A percentile compares a stretch with the other conserved stretches of the same genome.
These are phyloP conservation scores for Globisporangium okanoganense DNA, from an alignment of 352 stramenopile species.

Conservation along the genomic window DNA sequence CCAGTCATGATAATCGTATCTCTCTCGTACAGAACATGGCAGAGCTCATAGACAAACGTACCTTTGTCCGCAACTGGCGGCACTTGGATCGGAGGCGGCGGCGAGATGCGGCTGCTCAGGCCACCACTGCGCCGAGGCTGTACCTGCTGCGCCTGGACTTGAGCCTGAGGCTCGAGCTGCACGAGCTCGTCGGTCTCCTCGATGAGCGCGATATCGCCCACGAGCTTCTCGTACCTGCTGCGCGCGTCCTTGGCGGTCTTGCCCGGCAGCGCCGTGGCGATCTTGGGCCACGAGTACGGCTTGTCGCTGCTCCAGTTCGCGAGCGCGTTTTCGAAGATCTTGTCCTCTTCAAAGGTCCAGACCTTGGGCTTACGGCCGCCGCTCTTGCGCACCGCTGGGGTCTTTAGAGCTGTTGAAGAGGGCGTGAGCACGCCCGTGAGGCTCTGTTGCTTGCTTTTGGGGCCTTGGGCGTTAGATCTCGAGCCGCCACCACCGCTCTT, in stretches of 20 bases:
- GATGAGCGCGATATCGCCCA: constrained; percentile 68
- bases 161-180: neutral
- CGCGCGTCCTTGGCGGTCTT: constrained; percentile 76
- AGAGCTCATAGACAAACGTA: neutral
- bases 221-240: constrained; percentile 68
- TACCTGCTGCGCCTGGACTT: neutral
- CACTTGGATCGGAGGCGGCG: constrained; percentile 66
- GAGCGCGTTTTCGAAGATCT: constrained; percentile 70
- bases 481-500: neutral
- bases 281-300: constrained; percentile 79
- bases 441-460: constrained; percentile 12
- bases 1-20: neutral
- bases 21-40: neutral
- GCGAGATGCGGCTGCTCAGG: constrained; percentile 49
- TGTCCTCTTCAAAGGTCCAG: constrained; percentile 85
- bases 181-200: constrained; percentile 26
- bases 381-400: constrained; percentile 4
- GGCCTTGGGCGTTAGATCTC: neutral
- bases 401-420: constrained; percentile 5
- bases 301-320: constrained; percentile 51
- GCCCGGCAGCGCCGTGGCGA: constrained; percentile 56
- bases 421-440: neutral
- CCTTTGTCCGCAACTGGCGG: constrained; percentile 18
- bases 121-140: neutral
- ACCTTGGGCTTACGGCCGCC: constrained; percentile 31